Evolutionary conservation across 2,329 filamentous ascomycete genomes (phyloP), one percentile per base, ranked within the genome.

Genomic region (Capronia americana): DNA sequence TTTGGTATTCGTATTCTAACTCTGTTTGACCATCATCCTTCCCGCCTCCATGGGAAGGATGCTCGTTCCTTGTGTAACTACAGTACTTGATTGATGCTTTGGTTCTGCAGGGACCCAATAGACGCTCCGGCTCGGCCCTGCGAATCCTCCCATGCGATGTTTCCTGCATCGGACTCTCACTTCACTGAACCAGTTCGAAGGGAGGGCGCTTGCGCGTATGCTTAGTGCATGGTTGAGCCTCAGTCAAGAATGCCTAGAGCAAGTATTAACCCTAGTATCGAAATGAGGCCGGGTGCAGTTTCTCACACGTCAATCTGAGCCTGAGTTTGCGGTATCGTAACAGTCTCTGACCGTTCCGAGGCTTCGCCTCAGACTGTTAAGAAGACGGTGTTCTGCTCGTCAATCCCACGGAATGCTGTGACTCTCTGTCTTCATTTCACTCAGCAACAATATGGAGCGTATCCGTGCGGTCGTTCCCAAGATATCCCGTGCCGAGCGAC

Each of bases 401-500:
- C 38, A 44, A 7, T n/a, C 38, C 38, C 3, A n/a, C 14, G 17
- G 17, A 44, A 44, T n/a, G 38, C 38, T 44, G 6, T n/a, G 38
- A 44, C 38, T 44, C 38, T n/a, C 2, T n/a, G 14, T n/a, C 4
- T 44, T 44, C 17, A 44, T n/a, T 44, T 8, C 14, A 55, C 4
- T 30, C 26, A 34, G 8, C 17, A 12, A 55, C 53, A 32, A 32
- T 12, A 55, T 55, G 53, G 53, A 55, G 24, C 53, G 28, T 12
- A 30, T 30, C n/a, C 53, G 53, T 6, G 17, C n/a, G 4, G 28
- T n/a, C n/a, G 28, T 12, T 24, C 11, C 60, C n/a, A 23, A 6
- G 23, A 38, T 63, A 26, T 50, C 61, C 17, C 30, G 61, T 28
- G 50, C 38, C 24, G 17, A 38, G 30, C 38, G 61, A 23, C 34